Evolutionary conservation across 179 eudicot genomes (phyloP).

Genomic region (Silene coronaria): DNA sequence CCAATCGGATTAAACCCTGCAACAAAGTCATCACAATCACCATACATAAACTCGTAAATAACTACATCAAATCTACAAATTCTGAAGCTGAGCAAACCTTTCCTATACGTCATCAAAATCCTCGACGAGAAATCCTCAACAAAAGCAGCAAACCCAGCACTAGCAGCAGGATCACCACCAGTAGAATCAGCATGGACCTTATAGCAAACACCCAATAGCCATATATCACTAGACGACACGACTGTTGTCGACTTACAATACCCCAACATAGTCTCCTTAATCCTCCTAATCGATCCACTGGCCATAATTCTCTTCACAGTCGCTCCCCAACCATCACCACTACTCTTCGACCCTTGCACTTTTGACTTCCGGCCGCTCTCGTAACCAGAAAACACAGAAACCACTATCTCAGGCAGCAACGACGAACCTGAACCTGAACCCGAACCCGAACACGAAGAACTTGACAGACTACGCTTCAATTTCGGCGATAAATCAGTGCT

Average conservation of each 20-base stretch:
- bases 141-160: constrained; percentile 65
- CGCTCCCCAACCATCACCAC: constrained; percentile 46
- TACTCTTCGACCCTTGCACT: constrained; percentile 9
- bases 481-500: constrained; percentile 36
- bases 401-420: constrained; percentile 41
- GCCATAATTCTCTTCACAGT: constrained; percentile 68
- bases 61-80: not conserved
- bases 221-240: constrained; percentile 67
- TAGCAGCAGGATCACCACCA: constrained; percentile 45
- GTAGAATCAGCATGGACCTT: constrained; percentile 47
- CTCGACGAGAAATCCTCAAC: constrained; percentile 86
- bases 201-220: constrained; percentile 89
- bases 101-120: constrained; percentile 84
- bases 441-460: constrained; percentile 25
- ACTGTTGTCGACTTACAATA: constrained; percentile 40
- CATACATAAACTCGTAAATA: not conserved
- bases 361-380: constrained; percentile 36
- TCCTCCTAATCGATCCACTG: constrained; percentile 76
- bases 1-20: constrained; percentile 82
- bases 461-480: constrained; percentile 31
- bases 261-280: constrained; percentile 68
- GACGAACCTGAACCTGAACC: constrained; percentile 37
- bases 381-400: constrained; percentile 48
- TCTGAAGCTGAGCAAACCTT: constrained; percentile 45
- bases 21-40: constrained; percentile 9